phyloP scores from a whole-genome alignment of 495 filamentous ascomycete genomes.

The Echria macrotheca region DNA sequence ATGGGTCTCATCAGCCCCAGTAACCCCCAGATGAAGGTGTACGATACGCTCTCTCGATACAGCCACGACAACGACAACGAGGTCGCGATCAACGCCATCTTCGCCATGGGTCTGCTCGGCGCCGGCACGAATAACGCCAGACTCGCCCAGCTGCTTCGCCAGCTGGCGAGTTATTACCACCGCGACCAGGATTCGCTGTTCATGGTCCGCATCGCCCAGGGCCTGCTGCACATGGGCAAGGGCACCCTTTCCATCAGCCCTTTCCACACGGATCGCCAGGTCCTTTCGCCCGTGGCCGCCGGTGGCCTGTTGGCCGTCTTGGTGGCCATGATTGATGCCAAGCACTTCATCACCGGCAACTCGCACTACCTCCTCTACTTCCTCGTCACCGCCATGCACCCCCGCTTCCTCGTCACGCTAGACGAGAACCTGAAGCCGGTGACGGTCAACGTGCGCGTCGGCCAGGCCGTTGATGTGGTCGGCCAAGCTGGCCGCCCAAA shows the following conservation, averaged over 20 bases:
- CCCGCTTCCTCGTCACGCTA: conserved; percentile 90
- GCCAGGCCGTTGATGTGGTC: conserved; percentile 96
- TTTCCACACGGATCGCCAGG: conserved; percentile 96
- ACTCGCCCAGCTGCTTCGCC: conserved; percentile 86
- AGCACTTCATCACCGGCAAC: conserved; percentile 84
- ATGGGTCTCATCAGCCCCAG: conserved; percentile 95
- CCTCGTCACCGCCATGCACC: conserved; percentile 95
- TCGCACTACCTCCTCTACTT: conserved; percentile 97
- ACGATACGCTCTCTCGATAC: conserved; percentile 97
- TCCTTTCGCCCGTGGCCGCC: conserved; percentile 85
- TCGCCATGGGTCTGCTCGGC: conserved; percentile 96
- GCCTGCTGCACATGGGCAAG: conserved; percentile 98
- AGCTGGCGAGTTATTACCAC: conserved; percentile 97
- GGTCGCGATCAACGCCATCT: conserved; percentile 96
- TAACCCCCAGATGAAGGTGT: conserved; percentile 99
- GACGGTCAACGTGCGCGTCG: conserved; percentile 92
- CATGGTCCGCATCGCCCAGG: conserved; percentile 98
- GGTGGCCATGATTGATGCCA: conserved; percentile 88
- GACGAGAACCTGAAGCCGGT: conserved; percentile 92
- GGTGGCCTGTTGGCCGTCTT: conserved; percentile 87
- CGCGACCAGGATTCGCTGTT: conserved; percentile 91
- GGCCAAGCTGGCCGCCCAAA: conserved; percentile 95
- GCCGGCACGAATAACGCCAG: conserved; percentile 98
- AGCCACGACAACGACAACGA: conserved; percentile 99
- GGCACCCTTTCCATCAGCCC: conserved; percentile 91